Base-by-base conservation (phyloP, 2,329 filamentous ascomycete genomes). In the Neopestalotiopsis sp. region DNA sequence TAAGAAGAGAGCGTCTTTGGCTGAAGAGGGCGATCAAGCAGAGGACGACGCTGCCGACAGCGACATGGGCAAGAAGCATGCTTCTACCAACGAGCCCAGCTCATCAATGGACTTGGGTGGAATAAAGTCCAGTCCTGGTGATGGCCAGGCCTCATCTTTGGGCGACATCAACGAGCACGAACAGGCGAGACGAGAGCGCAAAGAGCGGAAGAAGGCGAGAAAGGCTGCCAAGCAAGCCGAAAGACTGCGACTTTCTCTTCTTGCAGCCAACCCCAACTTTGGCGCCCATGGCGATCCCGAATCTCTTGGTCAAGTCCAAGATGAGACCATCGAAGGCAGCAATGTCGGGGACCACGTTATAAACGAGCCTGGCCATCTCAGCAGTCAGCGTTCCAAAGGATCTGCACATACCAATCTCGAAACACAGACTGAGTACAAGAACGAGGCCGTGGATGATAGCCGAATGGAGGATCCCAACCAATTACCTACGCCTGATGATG, bases 181-280 rank as follows among this genome's bases (percentile, higher is more conserved):
- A 24, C 61, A 59, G 61, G 32, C 10, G 28, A 66, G 56, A n/a
- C 58, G 3, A 69, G 74, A 38, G 59, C 59, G 57, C 69, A 58
- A 81, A 75, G 71, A 80, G 83, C 69, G 82, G 81, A 56, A 83
- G 79, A 69, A 85, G 84, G 82, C 83, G 84, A 32, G 79, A 77
- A 53, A 84, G 74, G 73, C 84, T 83, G 70, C 66, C 32, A 69
- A 63, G 56, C 32, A 62, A 34, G 59, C 59, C 58, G 40, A 61
- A 57, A 17, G 28, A 13, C 32, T 62, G 14, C 59, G 59, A 20
- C 12, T 13, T 30, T 32, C 53, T 7, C 42, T 61, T 14, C 62
- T 69, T 28, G 40, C 49, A n/a, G 20, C 61, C 68, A 61, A 66
- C n/a, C 59, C 66, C 58, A 63, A 56, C 28, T 67, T 67, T 62